Evolutionary conservation across 1,284 basidiomycete species (phyloP).

Genomic region (Stygiomarasmius scandens): DNA sequence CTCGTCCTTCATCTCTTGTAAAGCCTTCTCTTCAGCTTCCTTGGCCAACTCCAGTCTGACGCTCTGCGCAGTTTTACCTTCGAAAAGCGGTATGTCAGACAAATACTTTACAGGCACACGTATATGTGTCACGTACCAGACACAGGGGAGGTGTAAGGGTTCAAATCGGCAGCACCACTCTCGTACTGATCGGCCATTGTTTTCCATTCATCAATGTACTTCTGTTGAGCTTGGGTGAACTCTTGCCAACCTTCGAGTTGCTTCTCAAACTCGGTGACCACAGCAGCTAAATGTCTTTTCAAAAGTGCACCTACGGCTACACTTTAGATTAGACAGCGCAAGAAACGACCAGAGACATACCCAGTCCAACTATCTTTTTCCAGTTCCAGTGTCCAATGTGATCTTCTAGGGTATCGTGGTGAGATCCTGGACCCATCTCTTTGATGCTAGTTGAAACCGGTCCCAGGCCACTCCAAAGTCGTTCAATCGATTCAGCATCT

Average conservation of each 20-base stretch:
- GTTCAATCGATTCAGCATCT: conserved; percentile 30
- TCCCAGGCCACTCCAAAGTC: conserved; percentile 25
- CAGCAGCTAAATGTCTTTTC: neutral
- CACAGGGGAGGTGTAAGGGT: neutral
- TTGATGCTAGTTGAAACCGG: conserved; percentile 19
- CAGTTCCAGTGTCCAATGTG: conserved; percentile 31
- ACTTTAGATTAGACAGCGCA: neutral
- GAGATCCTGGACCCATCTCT: conserved; percentile 27
- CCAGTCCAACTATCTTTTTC: conserved; percentile 22
- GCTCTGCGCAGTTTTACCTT: too few species aligned
- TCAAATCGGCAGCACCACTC: neutral
- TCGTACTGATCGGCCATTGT: neutral
- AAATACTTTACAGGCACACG: neutral
- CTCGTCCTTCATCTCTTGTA: too few species aligned
- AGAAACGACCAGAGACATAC: conserved; percentile 7
- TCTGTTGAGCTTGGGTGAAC: neutral
- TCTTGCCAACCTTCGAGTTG: neutral
- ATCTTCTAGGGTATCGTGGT: conserved; percentile 26
- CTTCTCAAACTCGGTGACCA: neutral
- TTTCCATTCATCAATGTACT: neutral
- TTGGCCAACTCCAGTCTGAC: too few species aligned
- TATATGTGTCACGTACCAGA: neutral
- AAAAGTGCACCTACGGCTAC: neutral
- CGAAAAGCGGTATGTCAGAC: too few species aligned
- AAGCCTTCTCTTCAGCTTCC: too few species aligned